Evolutionary conservation across 352 stramenopile species (phyloP).

Genomic region (Phytophthora sojae): DNA sequence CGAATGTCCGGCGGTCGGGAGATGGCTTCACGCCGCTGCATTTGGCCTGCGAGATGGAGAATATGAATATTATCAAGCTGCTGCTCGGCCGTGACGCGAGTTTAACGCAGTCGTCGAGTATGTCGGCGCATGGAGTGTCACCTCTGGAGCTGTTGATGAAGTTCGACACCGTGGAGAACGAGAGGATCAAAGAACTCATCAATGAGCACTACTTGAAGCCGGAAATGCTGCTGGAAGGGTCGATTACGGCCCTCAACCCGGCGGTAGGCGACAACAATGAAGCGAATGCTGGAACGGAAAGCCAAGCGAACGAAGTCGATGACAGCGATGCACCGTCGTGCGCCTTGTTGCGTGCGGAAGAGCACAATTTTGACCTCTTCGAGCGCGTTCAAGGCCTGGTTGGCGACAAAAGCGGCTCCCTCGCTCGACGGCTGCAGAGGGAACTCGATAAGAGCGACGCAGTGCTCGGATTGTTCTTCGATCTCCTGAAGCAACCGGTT

Average conservation of each 20-base stretch:
- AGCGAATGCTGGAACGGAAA: neutral
- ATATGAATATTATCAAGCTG: constrained; percentile 56
- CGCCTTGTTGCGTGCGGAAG: constrained; percentile 63
- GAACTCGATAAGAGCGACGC: constrained; percentile 63
- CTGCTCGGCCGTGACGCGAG: constrained; percentile 62
- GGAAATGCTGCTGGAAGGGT: constrained; percentile 56
- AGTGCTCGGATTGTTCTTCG: constrained; percentile 51
- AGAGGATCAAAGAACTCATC: constrained; percentile 56
- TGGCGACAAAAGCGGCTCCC: constrained; percentile 11
- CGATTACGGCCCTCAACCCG: constrained; percentile 1
- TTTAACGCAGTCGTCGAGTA: constrained; percentile 58
- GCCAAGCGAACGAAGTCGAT: constrained; percentile 20
- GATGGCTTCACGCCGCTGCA: constrained; percentile 76
- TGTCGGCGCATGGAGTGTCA: constrained; percentile 46
- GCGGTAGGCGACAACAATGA: neutral
- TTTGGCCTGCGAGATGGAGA: constrained; percentile 63
- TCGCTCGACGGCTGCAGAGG: constrained; percentile 40
- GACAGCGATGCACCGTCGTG: constrained; percentile 38
- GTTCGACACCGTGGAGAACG: constrained; percentile 55
- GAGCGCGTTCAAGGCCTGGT: constrained; percentile 46
- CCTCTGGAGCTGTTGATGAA: constrained; percentile 64
- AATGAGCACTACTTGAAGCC: constrained; percentile 41
- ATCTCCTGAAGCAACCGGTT: constrained; percentile 21
- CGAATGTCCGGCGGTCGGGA: constrained; percentile 64
- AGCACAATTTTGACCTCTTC: constrained; percentile 57